Evolutionary conservation across 192 early-diverging fungal species (phyloP).

Genomic region (Backusella australiensis): DNA sequence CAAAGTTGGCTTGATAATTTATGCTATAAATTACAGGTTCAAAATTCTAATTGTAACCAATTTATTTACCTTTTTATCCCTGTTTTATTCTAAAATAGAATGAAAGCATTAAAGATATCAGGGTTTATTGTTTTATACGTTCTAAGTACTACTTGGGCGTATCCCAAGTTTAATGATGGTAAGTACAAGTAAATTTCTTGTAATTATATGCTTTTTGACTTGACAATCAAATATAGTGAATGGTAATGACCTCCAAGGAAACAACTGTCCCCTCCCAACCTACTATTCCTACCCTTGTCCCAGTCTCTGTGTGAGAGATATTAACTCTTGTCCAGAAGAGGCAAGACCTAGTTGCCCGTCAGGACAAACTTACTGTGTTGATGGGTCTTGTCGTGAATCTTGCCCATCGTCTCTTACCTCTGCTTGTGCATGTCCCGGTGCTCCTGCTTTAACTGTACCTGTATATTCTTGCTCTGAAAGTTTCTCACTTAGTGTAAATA

Average conservation of each 20-base stretch:
- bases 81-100: slow-evolving; percentile 5
- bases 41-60: background rate
- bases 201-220: background rate
- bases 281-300: slow-evolving; percentile 45
- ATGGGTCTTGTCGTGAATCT: slow-evolving; percentile 44
- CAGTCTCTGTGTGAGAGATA: slow-evolving; percentile 45
- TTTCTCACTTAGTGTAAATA: background rate
- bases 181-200: background rate
- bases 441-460: slow-evolving; percentile 11
- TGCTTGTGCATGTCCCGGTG: slow-evolving; percentile 26
- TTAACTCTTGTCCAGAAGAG: slow-evolving; percentile 37
- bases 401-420: slow-evolving; percentile 36
- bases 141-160: background rate
- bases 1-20: background rate
- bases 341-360: slow-evolving; percentile 34
- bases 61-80: background rate
- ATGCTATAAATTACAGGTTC: background rate
- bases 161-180: background rate
- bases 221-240: slow-evolving; percentile 38
- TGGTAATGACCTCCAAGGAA: slow-evolving; percentile 41
- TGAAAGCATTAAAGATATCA: slow-evolving; percentile 2
- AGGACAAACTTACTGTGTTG: slow-evolving; percentile 45
- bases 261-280: slow-evolving; percentile 40
- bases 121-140: background rate
- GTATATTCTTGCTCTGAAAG: slow-evolving; percentile 24